phyloP scores from a whole-genome alignment of 192 early-diverging fungal species.

The Podila epigama region DNA sequence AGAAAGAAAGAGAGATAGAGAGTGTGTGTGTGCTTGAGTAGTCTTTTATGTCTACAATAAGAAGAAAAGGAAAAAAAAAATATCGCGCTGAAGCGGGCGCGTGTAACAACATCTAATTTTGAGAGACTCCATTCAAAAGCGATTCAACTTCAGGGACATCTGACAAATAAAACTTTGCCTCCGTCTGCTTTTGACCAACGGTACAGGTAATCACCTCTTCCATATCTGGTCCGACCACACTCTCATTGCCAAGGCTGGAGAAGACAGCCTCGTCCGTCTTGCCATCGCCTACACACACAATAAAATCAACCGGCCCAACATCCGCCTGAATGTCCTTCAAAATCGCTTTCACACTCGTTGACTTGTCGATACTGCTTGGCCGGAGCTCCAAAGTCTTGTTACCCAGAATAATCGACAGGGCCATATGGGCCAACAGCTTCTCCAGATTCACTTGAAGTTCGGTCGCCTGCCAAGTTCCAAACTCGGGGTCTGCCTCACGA shows the following conservation, averaged over 20 bases:
- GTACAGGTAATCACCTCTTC: slow-evolving; percentile 82
- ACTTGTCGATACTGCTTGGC: slow-evolving; percentile 93
- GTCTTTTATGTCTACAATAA: background rate
- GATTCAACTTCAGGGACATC: slow-evolving; percentile 63
- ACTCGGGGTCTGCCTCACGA: slow-evolving; percentile 92
- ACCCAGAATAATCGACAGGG: slow-evolving; percentile 92
- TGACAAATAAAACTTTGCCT: slow-evolving; percentile 88
- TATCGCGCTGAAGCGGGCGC: background rate
- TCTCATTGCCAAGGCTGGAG: slow-evolving; percentile 64
- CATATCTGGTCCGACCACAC: slow-evolving; percentile 32
- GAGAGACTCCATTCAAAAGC: slow-evolving; percentile 23
- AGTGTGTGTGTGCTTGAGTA: background rate
- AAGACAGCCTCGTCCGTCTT: slow-evolving; percentile 98
- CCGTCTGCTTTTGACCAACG: slow-evolving; percentile 96
- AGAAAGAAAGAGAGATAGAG: no score
- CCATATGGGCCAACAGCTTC: slow-evolving; percentile 92
- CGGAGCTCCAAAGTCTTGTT: slow-evolving; percentile 97
- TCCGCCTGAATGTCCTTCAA: slow-evolving; percentile 73
- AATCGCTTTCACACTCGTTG: slow-evolving; percentile 86
- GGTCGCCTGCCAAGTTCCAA: slow-evolving; percentile 97
- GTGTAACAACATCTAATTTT: background rate
- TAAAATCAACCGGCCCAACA: slow-evolving; percentile 63
- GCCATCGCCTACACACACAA: slow-evolving; percentile 93
- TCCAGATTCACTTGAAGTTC: slow-evolving; percentile 98
- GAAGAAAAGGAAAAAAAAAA: background rate